Conservation (phyloP, 202 grass and related monocot species). For the Carex sylvatica region DNA sequence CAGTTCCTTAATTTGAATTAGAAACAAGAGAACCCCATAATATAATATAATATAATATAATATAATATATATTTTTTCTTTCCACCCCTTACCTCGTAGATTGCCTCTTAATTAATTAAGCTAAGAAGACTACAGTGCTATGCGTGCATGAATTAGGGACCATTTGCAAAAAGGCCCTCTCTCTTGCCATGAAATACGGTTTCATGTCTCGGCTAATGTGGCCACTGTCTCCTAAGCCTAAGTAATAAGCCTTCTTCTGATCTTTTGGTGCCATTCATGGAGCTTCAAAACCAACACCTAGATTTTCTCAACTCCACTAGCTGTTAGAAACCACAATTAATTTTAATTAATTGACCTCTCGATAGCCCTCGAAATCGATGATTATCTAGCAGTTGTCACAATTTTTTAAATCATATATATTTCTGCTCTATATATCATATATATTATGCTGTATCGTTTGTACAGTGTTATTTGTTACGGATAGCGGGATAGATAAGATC, state of each 20-base stretch:
- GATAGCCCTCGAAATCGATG: too few species aligned
- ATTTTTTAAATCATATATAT: too few species aligned
- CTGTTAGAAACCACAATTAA: too few species aligned
- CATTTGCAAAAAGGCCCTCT: not conserved
- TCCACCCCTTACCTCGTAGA: slow-evolving; percentile 20
- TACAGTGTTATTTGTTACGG: too few species aligned
- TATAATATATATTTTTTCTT: not conserved
- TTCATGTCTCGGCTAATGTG: slow-evolving; percentile 25
- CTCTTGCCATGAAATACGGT: slow-evolving; percentile 24
- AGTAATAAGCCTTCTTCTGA: not conserved
- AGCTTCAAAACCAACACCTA: not conserved
- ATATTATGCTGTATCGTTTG: too few species aligned
- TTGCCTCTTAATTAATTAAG: slow-evolving; percentile 7
- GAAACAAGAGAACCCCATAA: not conserved
- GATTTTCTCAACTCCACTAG: too few species aligned
- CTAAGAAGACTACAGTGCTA: slow-evolving; percentile 15
- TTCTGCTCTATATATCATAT: too few species aligned
- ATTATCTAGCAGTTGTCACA: not conserved
- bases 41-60: too few species aligned
- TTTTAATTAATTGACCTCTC: not conserved
- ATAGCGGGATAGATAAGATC: too few species aligned
- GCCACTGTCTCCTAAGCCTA: slow-evolving; percentile 16
- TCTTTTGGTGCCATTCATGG: slow-evolving; percentile 17
- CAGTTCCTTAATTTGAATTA: too few species aligned
- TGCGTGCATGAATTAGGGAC: slow-evolving; percentile 24